Conservation (phyloP, 352 stramenopile genomes). For the Globisporangium alternatum region DNA sequence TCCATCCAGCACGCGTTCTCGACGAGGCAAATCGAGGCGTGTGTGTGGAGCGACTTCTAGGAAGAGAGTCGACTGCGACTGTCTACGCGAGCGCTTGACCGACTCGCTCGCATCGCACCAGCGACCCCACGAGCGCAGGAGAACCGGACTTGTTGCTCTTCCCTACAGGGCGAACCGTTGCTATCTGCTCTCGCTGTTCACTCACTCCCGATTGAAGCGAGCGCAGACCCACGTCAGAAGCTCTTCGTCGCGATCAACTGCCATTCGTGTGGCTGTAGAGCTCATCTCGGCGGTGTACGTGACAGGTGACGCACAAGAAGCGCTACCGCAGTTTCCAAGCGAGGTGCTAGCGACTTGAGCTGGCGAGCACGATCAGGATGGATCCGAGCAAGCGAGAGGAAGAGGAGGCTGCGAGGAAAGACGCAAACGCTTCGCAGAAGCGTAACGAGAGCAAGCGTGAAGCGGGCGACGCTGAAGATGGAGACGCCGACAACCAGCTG, state of each 20-base stretch:
- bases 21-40: neutral
- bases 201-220: too few species aligned
- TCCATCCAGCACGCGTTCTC: neutral
- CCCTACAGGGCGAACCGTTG: too few species aligned
- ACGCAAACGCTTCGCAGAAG: neutral
- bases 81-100: neutral
- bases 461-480: constrained; percentile 2
- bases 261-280: too few species aligned
- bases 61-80: neutral
- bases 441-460: constrained; percentile 20
- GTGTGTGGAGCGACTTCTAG: neutral
- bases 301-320: neutral
- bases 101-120: too few species aligned
- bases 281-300: too few species aligned
- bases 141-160: too few species aligned
- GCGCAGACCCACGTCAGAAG: too few species aligned
- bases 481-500: neutral
- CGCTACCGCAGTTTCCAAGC: neutral
- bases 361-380: neutral
- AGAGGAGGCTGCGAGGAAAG: neutral
- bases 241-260: too few species aligned
- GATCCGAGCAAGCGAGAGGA: constrained; percentile 2
- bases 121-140: too few species aligned
- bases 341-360: neutral
- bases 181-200: too few species aligned